Conservation (phyloP, 2,329 filamentous ascomycete genomes). For the Neurospora sp. region DNA sequence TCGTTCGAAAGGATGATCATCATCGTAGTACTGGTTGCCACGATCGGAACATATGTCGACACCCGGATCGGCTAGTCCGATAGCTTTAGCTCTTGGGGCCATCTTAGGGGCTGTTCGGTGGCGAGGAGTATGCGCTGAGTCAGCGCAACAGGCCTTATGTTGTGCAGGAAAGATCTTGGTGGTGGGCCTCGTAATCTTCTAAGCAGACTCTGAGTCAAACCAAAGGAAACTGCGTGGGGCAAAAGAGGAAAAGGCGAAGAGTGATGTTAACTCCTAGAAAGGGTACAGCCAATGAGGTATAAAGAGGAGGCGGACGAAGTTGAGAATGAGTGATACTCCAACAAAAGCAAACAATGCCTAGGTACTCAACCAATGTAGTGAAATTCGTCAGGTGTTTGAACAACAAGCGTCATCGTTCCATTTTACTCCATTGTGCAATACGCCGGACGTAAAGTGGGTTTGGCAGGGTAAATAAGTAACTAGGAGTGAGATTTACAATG, state of each 20-base stretch:
- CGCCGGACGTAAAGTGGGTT: neutral
- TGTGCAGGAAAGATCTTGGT: neutral
- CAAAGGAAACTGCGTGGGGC: neutral
- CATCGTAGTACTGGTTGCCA: neutral
- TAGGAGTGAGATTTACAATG: neutral
- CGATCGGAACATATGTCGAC: neutral
- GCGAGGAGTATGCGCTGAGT: neutral
- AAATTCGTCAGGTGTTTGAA: neutral
- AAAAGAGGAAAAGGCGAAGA: neutral
- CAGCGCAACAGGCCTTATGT: neutral
- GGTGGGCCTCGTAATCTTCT: neutral
- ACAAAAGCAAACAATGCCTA: neutral
- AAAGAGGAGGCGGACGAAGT: neutral
- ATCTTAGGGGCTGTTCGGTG: neutral
- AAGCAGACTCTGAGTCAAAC: neutral
- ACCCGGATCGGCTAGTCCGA: neutral
- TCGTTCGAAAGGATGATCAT: neutral
- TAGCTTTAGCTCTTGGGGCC: neutral
- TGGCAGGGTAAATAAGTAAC: neutral
- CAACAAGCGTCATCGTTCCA: neutral
- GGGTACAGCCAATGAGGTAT: neutral
- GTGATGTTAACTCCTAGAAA: neutral
- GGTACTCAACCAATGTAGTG: neutral
- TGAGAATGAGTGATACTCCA: neutral
- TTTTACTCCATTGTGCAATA: neutral